Base-by-base conservation (phyloP, 345 rosid genomes). In the Laguncularia racemosa region DNA sequence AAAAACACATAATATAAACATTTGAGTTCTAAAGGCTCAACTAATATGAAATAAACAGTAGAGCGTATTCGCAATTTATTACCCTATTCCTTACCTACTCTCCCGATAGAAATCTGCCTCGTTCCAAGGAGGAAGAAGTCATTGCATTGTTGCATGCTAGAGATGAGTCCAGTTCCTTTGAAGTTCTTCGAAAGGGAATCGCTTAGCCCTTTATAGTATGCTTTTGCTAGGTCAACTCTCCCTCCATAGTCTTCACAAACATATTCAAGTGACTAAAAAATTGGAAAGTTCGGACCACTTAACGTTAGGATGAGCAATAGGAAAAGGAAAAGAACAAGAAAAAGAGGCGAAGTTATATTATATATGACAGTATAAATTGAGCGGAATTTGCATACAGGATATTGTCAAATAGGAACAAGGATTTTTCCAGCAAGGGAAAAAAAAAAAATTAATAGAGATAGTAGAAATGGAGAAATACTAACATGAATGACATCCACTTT, bases 131-230 rank as follows among this genome's bases (percentile, higher is more conserved):
- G 72, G 71, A 86, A 80, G 72, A 88, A 91, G 69, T 91, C 96
- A 47, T 88, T 91, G 81, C 93, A 82, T 16, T 88, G 98, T 65
- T 88, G 92, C 98, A 91, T 88, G 73, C 98, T 88, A 10, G 90
- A 73, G 59, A 86, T 76, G 20, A 91, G 59, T 56, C 83, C 95
- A 4, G 73, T 73, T 62, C 96, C 98, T 28, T 73, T 82, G 72
- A 91, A 86, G 71, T 91, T 88, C 74, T 79, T 85, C 47, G 66
- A n/a, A 49, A 88, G 71, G 13, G 98, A 91, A 53, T 79, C 61
- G 3, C 81, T 67, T 8, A 88, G 64, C 13, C 87, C 93, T 58
- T 75, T 69, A 68, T 81, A 91, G 62, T 82, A 88, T 17, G 77
- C 71, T 67, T 88, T 86, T 21, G 79, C 82, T 57, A 89, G 85